Base-by-base conservation (phyloP, 208 protist genomes). In the Sergeia podlipaevii region DNA sequence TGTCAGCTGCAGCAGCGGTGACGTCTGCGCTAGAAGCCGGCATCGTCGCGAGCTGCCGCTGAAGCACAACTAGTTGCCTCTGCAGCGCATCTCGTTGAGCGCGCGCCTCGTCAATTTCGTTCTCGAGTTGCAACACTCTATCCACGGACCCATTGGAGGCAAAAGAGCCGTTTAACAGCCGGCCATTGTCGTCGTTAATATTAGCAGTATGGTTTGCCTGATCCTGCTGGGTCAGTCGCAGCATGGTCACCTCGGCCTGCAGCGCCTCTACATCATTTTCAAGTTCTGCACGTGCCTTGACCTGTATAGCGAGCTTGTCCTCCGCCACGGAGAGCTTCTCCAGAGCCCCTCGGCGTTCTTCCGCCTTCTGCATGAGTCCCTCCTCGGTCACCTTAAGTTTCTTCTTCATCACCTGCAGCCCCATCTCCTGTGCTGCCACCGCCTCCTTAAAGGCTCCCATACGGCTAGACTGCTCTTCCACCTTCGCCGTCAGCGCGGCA, bases 101-200 rank as follows among this genome's bases (percentile, higher is more conserved):
- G 4, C 77, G 74, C 47, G 65, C 59, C 61, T 85, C 80, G 38
- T 84, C 73, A 43, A 88, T 33, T 54, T 91, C 84, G 42, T 78
- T 77, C 55, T 88, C 84, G 18, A 91, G 65, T 34, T 64, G 39
- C 65, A 77, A 50, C 1, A 85, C 65, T 37, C 74, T 66, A 49
- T 88, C 83, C 7, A 87, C 45, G 13, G 75, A 83, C n/a, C 72
- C 75, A 46, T 79, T 75, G 27, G 73, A 82, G 37, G 44, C 60
- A 38, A 91, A 85, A 15, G 77, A 87, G 52, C 48, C 67, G 62
- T 60, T 77, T 46, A 70, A 54, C 23, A 53, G 65, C 11, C 11
- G 15, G 2, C 10, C 32, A 4, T 74, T 63, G 26, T 74, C 52
- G 49, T 34, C 15, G 24, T 10, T n/a, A 18, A 15, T 26, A 13